These are phyloP conservation scores for Mychonastes homosphaera DNA, from an alignment of 139 green algal genomes.

Conservation along the genomic window DNA sequence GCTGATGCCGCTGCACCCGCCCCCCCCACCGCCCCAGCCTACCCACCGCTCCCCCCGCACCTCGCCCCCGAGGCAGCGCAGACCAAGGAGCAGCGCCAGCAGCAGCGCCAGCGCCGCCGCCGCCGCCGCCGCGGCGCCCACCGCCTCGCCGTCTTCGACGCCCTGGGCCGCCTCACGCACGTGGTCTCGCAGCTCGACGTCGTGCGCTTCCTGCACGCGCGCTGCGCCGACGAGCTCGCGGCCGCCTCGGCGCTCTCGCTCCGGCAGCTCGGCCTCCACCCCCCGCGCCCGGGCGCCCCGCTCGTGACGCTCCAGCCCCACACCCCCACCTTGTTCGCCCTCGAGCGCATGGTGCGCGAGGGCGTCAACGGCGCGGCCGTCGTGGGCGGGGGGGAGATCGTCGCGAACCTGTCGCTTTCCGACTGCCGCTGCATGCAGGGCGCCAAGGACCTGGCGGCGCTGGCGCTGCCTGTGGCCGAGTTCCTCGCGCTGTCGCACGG, in stretches of 20 bases:
- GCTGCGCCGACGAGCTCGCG: not conserved
- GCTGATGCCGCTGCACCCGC: too few relatives aligned
- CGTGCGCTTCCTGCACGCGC: not conserved
- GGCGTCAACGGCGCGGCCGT: slow-evolving; percentile 52
- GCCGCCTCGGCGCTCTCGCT: not conserved
- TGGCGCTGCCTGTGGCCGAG: slow-evolving; percentile 70
- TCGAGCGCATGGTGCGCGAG: slow-evolving; percentile 36
- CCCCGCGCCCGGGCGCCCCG: not conserved
- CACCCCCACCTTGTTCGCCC: slow-evolving; percentile 54
- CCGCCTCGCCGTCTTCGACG: slow-evolving; percentile 47
- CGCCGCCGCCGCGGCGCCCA: too few relatives aligned
- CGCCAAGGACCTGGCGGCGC: slow-evolving; percentile 41
- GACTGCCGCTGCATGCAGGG: slow-evolving; percentile 49
- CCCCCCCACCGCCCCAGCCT: too few relatives aligned
- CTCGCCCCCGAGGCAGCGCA: too few relatives aligned
- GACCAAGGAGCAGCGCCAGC: too few relatives aligned
- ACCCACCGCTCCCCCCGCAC: too few relatives aligned
- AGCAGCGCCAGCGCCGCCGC: too few relatives aligned
- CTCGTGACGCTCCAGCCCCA: slow-evolving; percentile 43
- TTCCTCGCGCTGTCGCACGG: slow-evolving; percentile 64
- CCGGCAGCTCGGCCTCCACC: not conserved
- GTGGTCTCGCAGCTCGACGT: slow-evolving; percentile 53
- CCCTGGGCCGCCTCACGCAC: slow-evolving; percentile 47
- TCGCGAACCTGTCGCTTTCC: slow-evolving; percentile 65
- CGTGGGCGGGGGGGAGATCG: slow-evolving; percentile 42